Evolutionary conservation across 441 rosid genomes (phyloP).

Genomic region (Jatropha multifida): DNA sequence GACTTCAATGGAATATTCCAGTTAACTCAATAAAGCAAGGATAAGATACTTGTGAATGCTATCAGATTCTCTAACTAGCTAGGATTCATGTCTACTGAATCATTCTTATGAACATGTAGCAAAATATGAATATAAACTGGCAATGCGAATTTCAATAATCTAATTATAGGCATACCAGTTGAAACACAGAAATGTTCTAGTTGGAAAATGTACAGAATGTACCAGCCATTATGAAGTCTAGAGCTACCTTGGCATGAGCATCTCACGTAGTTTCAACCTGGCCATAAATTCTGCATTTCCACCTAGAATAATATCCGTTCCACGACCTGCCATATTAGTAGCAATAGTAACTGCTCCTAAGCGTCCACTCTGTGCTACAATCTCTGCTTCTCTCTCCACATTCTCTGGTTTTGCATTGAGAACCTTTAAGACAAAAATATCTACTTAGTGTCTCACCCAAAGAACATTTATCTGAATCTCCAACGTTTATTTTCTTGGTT

Average conservation of each 20-base stretch:
- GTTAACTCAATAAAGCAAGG: background rate
- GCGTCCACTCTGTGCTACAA: constrained; percentile 99
- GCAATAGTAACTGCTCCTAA: constrained; percentile 96
- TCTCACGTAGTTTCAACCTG: constrained; percentile 95
- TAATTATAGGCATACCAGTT: background rate
- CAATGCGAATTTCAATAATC: background rate
- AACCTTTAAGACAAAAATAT: constrained; percentile 51
- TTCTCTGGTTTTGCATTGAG: constrained; percentile 99
- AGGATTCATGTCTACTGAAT: background rate
- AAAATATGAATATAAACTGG: background rate
- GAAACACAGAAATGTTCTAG: background rate
- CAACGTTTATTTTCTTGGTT: constrained; percentile 1
- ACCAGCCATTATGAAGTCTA: constrained; percentile 17
- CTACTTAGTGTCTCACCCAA: constrained; percentile 19
- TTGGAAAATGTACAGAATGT: constrained; percentile 7
- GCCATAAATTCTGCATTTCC: constrained; percentile 99
- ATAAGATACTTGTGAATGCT: background rate
- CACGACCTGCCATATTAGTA: constrained; percentile 99
- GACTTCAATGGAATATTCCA: background rate
- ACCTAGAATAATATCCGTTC: constrained; percentile 97
- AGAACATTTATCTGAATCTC: background rate
- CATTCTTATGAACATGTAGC: background rate
- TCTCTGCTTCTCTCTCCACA: constrained; percentile 99
- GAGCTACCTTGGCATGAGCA: constrained; percentile 92
- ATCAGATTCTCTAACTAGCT: constrained; percentile 7